Evolutionary conservation across 1,139 yeast species (phyloP).

Genomic region (Kurtzmaniella quercitrusa): DNA sequence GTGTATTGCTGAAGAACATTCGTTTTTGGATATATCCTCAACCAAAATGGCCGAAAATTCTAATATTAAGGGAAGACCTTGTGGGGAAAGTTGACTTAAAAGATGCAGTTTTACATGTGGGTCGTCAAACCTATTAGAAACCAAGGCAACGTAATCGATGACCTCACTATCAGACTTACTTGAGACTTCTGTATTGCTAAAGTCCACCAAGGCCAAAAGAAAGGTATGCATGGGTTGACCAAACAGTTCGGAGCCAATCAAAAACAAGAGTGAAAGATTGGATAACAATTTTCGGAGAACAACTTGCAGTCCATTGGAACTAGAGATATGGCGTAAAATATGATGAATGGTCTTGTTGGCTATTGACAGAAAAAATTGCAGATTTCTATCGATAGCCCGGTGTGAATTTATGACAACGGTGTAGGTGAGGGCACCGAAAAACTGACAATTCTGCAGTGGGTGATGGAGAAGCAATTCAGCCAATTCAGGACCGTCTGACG

Average conservation of each 20-base stretch:
- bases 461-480: slow-evolving; percentile 47
- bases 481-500: slow-evolving; percentile 44
- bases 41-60: slow-evolving; percentile 48
- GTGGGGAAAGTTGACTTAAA: background rate
- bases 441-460: slow-evolving; percentile 49
- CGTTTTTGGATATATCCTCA: slow-evolving; percentile 50
- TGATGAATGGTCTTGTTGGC: slow-evolving; percentile 1
- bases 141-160: background rate
- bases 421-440: slow-evolving; percentile 71
- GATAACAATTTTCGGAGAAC: slow-evolving; percentile 40
- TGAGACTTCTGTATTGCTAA: background rate
- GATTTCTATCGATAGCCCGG: slow-evolving; percentile 14
- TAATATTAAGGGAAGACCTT: slow-evolving; percentile 9
- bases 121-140: background rate
- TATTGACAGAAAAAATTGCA: background rate
- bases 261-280: slow-evolving; percentile 50
- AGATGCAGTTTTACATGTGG: background rate
- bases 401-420: slow-evolving; percentile 47
- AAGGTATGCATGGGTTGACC: slow-evolving; percentile 1
- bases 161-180: background rate
- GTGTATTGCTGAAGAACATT: slow-evolving; percentile 25
- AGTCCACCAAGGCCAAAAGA: background rate
- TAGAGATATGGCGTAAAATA: background rate
- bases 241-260: slow-evolving; percentile 18
- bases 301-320: background rate